Evolutionary conservation across 225 moss, liverwort and hornwort species (phyloP).

Genomic region (Thuidium tamariscinum): DNA sequence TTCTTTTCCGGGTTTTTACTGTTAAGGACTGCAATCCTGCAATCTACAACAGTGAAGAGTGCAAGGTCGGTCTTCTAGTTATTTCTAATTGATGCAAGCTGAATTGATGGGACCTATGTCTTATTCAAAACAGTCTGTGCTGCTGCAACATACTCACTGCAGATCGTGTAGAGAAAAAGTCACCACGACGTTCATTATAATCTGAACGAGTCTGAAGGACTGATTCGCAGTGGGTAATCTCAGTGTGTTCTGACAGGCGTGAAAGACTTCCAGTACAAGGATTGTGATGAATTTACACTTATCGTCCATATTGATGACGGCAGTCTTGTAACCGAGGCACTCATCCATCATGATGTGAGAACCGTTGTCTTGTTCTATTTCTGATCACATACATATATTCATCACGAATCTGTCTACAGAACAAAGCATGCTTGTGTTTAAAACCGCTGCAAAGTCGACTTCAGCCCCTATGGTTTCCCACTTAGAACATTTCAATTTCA

Average conservation of each 20-base stretch:
- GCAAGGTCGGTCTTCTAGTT: background rate
- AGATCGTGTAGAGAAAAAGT: background rate
- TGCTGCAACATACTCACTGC: background rate
- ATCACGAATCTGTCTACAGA: background rate
- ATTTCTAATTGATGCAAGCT: background rate
- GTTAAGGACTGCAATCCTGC: background rate
- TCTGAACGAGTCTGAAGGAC: background rate
- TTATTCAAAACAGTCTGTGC: background rate
- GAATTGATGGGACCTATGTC: background rate
- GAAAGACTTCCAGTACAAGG: constrained; percentile 66
- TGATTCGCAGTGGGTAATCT: constrained; percentile 6
- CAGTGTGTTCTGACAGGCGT: constrained; percentile 97
- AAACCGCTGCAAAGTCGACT: background rate
- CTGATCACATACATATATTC: no score
- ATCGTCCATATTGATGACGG: constrained; percentile 87
- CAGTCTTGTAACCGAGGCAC: constrained; percentile 63
- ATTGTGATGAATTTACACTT: constrained; percentile 62
- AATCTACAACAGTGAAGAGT: background rate
- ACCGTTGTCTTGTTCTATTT: background rate
- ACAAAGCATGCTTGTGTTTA: background rate
- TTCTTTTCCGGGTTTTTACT: background rate
- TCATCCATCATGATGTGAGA: constrained; percentile 69
- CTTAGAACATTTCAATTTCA: background rate
- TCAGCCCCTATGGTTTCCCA: background rate
- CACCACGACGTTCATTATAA: background rate